Evolutionary conservation across 2,329 filamentous ascomycete species (phyloP).

Genomic region (Zarea fungicola): DNA sequence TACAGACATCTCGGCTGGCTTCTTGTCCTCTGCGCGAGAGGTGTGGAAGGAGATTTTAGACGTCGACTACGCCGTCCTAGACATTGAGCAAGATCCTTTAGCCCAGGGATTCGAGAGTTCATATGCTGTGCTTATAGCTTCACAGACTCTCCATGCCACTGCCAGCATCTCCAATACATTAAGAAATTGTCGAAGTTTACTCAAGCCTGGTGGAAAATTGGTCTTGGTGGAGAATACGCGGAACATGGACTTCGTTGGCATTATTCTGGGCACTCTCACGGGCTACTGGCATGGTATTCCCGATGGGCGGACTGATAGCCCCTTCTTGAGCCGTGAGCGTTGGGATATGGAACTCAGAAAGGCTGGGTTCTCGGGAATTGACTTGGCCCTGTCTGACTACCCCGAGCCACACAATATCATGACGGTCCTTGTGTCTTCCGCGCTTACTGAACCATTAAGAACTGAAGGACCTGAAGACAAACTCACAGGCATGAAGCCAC

Average conservation of each 20-base stretch:
- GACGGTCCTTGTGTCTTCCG: too few relatives aligned
- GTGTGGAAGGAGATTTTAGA: too few relatives aligned
- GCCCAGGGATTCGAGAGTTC: constrained; percentile 5
- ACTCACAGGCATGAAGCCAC: too few relatives aligned
- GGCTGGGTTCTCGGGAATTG: constrained; percentile 7
- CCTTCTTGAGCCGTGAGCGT: constrained; percentile 6
- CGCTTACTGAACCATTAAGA: too few relatives aligned
- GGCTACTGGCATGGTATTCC: not conserved
- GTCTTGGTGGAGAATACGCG: constrained; percentile 17
- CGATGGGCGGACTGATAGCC: not conserved
- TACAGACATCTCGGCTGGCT: constrained; percentile 29
- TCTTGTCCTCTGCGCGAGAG: too few relatives aligned
- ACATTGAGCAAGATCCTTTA: constrained; percentile 8
- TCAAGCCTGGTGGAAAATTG: constrained; percentile 22
- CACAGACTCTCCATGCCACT: constrained; percentile 20
- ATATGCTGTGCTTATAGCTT: constrained; percentile 18
- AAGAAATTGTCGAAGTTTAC: constrained; percentile 4
- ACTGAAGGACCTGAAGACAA: too few relatives aligned
- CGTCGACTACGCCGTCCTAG: constrained; percentile 19
- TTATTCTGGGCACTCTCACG: not conserved
- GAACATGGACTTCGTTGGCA: not conserved
- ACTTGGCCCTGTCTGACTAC: not conserved
- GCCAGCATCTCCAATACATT: constrained; percentile 13
- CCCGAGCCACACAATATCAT: too few relatives aligned
- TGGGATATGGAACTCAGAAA: constrained; percentile 1